phyloP scores from a whole-genome alignment of 495 filamentous ascomycete species.

The Acidomyces sp. region DNA sequence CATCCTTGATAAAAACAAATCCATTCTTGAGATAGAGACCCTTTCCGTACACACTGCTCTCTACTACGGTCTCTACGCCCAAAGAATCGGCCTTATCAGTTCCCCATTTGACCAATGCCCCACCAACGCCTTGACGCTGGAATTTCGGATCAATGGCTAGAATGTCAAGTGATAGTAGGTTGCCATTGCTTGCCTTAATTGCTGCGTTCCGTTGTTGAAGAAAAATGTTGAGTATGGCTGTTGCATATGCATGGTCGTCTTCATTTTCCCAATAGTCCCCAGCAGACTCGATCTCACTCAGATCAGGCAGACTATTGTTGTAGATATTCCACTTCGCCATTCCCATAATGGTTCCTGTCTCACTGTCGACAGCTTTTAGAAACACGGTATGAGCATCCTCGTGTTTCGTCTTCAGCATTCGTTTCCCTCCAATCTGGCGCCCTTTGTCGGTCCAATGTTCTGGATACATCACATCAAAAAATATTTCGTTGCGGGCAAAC shows the following conservation, averaged over 20 bases:
- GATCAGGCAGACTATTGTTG: constrained; percentile 5
- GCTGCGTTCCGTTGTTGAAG: constrained; percentile 5
- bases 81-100: constrained; percentile 31
- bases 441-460: constrained; percentile 9
- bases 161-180: constrained; percentile 13
- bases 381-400: constrained; percentile 4
- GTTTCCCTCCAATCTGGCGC: constrained; percentile 9
- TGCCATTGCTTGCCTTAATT: constrained; percentile 2
- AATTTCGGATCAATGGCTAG: constrained; percentile 14
- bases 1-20: constrained; percentile 19
- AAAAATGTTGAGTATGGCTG: neutral
- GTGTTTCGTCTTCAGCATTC: constrained; percentile 5
- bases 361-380: constrained; percentile 12
- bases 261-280: constrained; percentile 8
- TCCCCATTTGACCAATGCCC: constrained; percentile 32
- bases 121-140: constrained; percentile 12
- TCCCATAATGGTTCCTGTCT: constrained; percentile 11
- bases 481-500: constrained; percentile 9
- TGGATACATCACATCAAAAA: constrained; percentile 8
- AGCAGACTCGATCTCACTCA: neutral
- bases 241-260: constrained; percentile 2
- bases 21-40: constrained; percentile 31
- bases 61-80: constrained; percentile 31
- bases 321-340: constrained; percentile 15
- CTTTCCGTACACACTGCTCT: constrained; percentile 32